A percentile compares a stretch with the other conserved stretches of the same genome.
Conservation (phyloP, 1,139 yeast species). For the Taphrina communis region DNA sequence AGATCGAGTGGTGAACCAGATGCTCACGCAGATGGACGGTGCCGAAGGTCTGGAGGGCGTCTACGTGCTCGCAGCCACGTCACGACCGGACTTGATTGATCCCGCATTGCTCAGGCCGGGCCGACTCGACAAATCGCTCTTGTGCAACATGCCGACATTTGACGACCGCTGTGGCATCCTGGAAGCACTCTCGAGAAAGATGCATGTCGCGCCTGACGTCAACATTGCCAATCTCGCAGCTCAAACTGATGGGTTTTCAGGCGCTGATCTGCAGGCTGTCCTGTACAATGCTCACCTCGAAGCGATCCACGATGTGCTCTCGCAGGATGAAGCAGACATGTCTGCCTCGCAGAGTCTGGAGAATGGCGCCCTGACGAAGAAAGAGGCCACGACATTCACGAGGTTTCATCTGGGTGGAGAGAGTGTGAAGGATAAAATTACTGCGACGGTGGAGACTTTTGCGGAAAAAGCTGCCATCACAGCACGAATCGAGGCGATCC, state of each 20-base stretch:
- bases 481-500: conserved; percentile 39
- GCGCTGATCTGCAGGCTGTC: conserved; percentile 93
- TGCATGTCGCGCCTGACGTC: conserved; percentile 59
- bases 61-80: conserved; percentile 93
- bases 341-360: background rate
- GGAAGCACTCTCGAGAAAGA: conserved; percentile 57
- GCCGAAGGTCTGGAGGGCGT: conserved; percentile 98
- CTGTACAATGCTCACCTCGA: conserved; percentile 89
- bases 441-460: conserved; percentile 3
- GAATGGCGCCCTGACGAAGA: background rate
- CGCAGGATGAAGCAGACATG: conserved; percentile 47
- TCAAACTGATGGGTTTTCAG: conserved; percentile 77
- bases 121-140: conserved; percentile 85
- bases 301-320: conserved; percentile 81
- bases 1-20: conserved; percentile 94
- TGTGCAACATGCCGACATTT: conserved; percentile 82
- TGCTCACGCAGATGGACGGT: conserved; percentile 98
- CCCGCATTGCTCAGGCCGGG: conserved; percentile 95
- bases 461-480: conserved; percentile 33
- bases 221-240: conserved; percentile 63
- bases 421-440: background rate
- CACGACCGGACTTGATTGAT: conserved; percentile 74
- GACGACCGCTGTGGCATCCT: conserved; percentile 79
- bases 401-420: conserved; percentile 18
- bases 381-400: conserved; percentile 17